Evolutionary conservation across 2,329 filamentous ascomycete species (phyloP).

Genomic region (Phaeosphaeria sp.): DNA sequence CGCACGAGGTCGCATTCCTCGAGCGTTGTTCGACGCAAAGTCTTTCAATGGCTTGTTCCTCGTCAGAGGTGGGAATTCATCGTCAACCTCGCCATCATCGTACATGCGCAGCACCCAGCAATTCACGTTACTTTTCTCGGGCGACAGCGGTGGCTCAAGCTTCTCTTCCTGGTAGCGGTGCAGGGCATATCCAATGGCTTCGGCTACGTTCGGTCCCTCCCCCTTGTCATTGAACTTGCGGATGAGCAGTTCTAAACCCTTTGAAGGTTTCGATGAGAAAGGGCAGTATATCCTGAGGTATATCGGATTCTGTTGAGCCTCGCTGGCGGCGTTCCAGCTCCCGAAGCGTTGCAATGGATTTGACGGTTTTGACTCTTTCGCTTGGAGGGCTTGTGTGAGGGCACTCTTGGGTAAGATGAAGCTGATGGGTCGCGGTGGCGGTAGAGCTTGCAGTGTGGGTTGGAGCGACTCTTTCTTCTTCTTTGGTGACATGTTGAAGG

Average conservation of each 20-base stretch:
- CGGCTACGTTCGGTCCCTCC: conserved; percentile 74
- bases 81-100: conserved; percentile 82
- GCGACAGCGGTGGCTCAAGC: conserved; percentile 69
- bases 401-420: conserved; percentile 73
- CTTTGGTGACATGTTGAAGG: conserved; percentile 64
- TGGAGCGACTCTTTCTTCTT: conserved; percentile 59
- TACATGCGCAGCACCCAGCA: conserved; percentile 85
- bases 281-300: conserved; percentile 79
- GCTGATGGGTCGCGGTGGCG: conserved; percentile 75
- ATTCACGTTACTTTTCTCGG: conserved; percentile 76
- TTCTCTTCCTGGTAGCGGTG: conserved; percentile 82
- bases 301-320: conserved; percentile 70
- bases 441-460: conserved; percentile 68
- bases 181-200: conserved; percentile 81
- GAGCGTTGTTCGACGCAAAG: conserved; percentile 80
- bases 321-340: conserved; percentile 77
- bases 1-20: conserved; percentile 67
- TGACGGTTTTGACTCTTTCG: conserved; percentile 71
- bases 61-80: conserved; percentile 81
- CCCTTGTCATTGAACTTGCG: conserved; percentile 73
- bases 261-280: conserved; percentile 69
- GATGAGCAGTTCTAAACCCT: conserved; percentile 75
- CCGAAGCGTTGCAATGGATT: conserved; percentile 81
- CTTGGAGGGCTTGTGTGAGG: conserved; percentile 74
- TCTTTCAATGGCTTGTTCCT: conserved; percentile 76